phyloP scores from a whole-genome alignment of 2,329 filamentous ascomycete species.

The Ceratocystiopsis brevicomis region DNA sequence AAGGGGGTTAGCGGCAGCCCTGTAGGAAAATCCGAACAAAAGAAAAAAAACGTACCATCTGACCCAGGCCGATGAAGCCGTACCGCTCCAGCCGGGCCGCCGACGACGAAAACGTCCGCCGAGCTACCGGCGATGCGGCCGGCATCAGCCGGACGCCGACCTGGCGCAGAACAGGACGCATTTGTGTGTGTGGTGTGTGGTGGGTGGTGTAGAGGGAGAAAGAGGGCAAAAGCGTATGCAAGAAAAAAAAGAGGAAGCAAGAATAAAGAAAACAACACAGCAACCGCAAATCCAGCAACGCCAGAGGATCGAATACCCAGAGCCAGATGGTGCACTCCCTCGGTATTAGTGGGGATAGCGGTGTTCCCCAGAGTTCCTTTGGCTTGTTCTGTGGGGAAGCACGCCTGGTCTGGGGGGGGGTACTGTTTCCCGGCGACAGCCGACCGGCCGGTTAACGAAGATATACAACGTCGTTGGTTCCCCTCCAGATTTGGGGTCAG shows the following conservation, averaged over 20 bases:
- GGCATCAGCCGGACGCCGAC: conserved; percentile 3
- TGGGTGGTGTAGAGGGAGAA: not conserved
- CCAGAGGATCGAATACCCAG: not conserved
- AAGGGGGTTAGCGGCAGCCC: no score
- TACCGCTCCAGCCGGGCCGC: conserved; percentile 30
- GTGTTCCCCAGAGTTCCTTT: no score
- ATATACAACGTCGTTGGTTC: no score
- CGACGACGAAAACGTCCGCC: conserved; percentile 26
- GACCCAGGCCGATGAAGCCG: conserved; percentile 40
- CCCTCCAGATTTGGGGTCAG: no score
- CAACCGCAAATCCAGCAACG: not conserved
- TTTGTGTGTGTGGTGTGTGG: conserved; percentile 1
- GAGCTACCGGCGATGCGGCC: conserved; percentile 13
- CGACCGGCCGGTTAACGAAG: no score
- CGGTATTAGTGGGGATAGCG: not conserved
- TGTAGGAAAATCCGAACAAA: not conserved
- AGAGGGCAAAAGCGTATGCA: not conserved
- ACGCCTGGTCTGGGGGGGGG: no score
- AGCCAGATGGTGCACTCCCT: not conserved
- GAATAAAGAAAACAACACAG: not conserved
- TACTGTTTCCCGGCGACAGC: no score
- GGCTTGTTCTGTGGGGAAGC: no score
- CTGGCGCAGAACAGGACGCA: conserved; percentile 13
- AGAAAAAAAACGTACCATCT: conserved; percentile 32
- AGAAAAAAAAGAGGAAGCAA: not conserved